A percentile compares a stretch with the other conserved stretches of the same genome.
Conservation (phyloP, 352 stramenopile genomes). For the Globisporangium lucens region DNA sequence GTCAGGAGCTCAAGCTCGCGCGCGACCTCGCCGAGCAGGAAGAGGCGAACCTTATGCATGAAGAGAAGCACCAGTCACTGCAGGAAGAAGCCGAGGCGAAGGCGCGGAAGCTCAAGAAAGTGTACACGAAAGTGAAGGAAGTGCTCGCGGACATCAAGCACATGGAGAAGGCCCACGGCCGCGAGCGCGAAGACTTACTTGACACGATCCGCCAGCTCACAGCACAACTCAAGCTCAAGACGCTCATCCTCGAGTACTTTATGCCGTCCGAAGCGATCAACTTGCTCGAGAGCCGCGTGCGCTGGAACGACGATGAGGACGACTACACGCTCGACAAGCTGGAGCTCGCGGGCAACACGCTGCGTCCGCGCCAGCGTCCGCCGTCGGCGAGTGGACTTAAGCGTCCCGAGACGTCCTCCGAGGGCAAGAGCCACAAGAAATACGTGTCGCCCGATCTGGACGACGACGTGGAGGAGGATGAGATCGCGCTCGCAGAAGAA, state of each 20-base stretch:
- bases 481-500: constrained; percentile 64
- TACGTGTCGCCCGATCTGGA: constrained; percentile 24
- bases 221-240: constrained; percentile 95
- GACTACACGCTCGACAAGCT: constrained; percentile 68
- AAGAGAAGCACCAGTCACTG: constrained; percentile 88
- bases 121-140: constrained; percentile 90
- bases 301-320: constrained; percentile 77
- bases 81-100: constrained; percentile 95
- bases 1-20: constrained; percentile 82
- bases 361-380: constrained; percentile 56
- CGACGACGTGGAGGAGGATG: constrained; percentile 48
- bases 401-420: constrained; percentile 65
- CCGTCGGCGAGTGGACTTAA: constrained; percentile 69
- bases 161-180: constrained; percentile 90
- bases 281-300: constrained; percentile 55
- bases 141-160: constrained; percentile 91
- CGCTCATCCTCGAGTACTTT: constrained; percentile 92
- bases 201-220: constrained; percentile 95
- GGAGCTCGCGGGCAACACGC: constrained; percentile 69
- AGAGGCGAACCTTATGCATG: constrained; percentile 91
- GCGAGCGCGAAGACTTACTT: constrained; percentile 93
- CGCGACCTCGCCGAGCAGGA: constrained; percentile 92
- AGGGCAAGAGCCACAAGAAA: constrained; percentile 51
- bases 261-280: constrained; percentile 62
- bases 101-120: constrained; percentile 96